Conservation (phyloP, 1,284 basidiomycete species). For the Sanghuangporus weigelae region DNA sequence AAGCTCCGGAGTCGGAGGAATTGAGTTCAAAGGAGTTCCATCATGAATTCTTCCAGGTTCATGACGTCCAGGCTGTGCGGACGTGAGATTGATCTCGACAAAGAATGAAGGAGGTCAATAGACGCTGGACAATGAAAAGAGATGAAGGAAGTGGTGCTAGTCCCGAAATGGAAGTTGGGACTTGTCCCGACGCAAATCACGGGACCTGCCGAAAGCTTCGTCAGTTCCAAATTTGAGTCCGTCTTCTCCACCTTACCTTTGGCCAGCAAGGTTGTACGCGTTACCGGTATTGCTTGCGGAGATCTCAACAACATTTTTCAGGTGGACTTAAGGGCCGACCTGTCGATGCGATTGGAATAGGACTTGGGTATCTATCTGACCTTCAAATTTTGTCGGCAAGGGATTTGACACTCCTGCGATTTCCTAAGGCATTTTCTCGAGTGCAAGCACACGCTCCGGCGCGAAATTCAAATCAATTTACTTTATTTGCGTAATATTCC, state of each 20-base stretch:
- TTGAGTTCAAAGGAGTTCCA: too few species aligned
- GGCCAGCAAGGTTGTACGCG: background rate
- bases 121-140: background rate
- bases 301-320: background rate
- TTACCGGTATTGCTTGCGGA: background rate
- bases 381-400: background rate
- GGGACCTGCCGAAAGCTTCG: slow-evolving; percentile 1
- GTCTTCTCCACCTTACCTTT: background rate
- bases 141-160: background rate
- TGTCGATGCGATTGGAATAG: background rate
- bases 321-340: background rate
- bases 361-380: background rate
- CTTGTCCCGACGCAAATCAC: background rate
- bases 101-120: background rate
- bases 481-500: background rate
- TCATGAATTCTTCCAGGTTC: background rate
- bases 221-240: background rate
- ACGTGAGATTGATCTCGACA: background rate
- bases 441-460: background rate
- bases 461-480: background rate
- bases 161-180: background rate
- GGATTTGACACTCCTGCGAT: background rate
- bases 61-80: background rate
- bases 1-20: too few species aligned
- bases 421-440: background rate